Evolutionary conservation across 257 asterid genomes (phyloP).

Genomic region (Thymus quinquecostatus): DNA sequence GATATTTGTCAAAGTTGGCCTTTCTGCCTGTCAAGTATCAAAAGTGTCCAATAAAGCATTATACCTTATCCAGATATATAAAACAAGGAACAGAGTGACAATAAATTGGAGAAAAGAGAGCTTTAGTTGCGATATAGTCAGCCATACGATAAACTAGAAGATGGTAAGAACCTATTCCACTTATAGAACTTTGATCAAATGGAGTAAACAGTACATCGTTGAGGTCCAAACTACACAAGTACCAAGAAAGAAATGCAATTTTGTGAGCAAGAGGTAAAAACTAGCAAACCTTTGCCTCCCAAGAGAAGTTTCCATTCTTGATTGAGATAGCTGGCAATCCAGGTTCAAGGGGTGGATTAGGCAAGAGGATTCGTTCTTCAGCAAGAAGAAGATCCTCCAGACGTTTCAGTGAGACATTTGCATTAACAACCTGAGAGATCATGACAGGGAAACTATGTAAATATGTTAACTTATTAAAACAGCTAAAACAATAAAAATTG

Average conservation of each 20-base stretch:
- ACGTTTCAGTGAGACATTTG: slow-evolving; percentile 88
- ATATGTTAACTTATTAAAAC: slow-evolving; percentile 3
- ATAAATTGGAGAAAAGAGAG: not conserved
- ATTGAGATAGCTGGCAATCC: slow-evolving; percentile 89
- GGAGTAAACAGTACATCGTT: not conserved
- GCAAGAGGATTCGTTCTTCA: slow-evolving; percentile 80
- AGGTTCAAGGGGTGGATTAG: slow-evolving; percentile 81
- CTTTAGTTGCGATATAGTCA: not conserved
- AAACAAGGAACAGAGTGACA: slow-evolving; percentile 8
- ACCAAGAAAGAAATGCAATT: slow-evolving; percentile 1
- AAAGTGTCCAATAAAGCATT: slow-evolving; percentile 1
- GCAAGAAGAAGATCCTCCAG: slow-evolving; percentile 87
- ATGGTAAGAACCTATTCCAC: not conserved
- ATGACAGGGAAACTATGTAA: slow-evolving; percentile 20
- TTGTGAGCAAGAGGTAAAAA: slow-evolving; percentile 7
- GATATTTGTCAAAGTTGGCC: slow-evolving; percentile 75
- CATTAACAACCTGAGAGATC: slow-evolving; percentile 76
- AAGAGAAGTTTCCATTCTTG: slow-evolving; percentile 85
- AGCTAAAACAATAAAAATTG: not conserved
- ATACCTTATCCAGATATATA: slow-evolving; percentile 22
- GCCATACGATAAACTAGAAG: slow-evolving; percentile 16
- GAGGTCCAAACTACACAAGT: slow-evolving; percentile 7
- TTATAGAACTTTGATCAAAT: not conserved
- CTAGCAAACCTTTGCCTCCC: slow-evolving; percentile 85
- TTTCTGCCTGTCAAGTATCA: slow-evolving; percentile 58